Evolutionary conservation across 495 filamentous ascomycete species (phyloP), one percentile per base, ranked within the genome.

Genomic region (Podospora bellae-mahoneyi): DNA sequence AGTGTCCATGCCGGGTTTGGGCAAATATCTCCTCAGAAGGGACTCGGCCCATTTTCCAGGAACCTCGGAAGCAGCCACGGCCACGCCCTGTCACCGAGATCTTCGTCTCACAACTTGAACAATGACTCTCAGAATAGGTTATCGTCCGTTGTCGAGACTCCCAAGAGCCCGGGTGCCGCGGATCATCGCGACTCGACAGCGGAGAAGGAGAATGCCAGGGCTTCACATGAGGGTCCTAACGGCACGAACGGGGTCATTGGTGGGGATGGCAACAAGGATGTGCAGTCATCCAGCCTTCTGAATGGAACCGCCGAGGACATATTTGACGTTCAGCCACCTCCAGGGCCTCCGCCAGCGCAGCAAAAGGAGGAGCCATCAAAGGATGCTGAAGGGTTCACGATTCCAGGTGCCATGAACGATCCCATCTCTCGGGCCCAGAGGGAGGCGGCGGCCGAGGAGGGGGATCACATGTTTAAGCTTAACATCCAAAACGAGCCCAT

Each of bases 401-500:
- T 94, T 26, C 90, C 90, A 19, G 83, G 88, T 19, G 75, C 86
- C 9, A 83, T 82, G 56, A 83, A 89, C 68, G 93, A 97, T 74
- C 91, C 93, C 27, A 97, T 96, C 62, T 90, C 90, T 18, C 88
- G 89, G 73, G 93, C 92, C 15, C 84, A 97, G 76, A 87, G 85
- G 71, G 93, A 96, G 79, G 91, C 91, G 55, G 83, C 87, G 26
- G 83, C 80, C 63, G 87, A 78, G 68, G 83, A 88, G 76, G 78
- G 76, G 65, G 90, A 92, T 53, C 90, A 92, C 61, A 84, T 90
- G 66, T 91, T 97, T 79, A 98, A 95, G 76, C 81, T 99, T 28
- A 95, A 90, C 68, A 99, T 99, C 69, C 85, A 92, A 69, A 93
- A 92, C 70, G 91, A 96, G 67, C 94, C 96, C 1, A 96, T 99